A percentile compares a stretch with the other conserved stretches of the same genome.
These are phyloP conservation scores for Ascosphaera apis DNA, from an alignment of 2,329 filamentous ascomycete genomes.

Conservation along the genomic window DNA sequence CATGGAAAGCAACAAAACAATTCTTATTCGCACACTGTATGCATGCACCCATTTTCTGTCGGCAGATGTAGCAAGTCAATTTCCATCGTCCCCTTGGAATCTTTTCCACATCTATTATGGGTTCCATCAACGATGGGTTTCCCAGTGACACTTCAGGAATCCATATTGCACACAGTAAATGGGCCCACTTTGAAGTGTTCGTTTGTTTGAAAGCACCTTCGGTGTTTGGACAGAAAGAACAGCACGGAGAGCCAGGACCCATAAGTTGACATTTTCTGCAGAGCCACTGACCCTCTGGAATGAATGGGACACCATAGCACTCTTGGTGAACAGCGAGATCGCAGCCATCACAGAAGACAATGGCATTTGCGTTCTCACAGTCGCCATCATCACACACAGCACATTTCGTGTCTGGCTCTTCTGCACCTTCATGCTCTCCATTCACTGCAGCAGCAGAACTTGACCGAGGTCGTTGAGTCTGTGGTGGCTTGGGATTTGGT, in stretches of 20 bases:
- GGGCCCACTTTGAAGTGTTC: slow-evolving; percentile 86
- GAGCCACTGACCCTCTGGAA: slow-evolving; percentile 94
- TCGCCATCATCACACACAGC: slow-evolving; percentile 98
- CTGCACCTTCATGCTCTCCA: slow-evolving; percentile 56
- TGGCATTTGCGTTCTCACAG: slow-evolving; percentile 96
- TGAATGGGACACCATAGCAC: slow-evolving; percentile 96
- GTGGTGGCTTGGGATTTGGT: slow-evolving; percentile 83
- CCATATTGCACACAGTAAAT: slow-evolving; percentile 93
- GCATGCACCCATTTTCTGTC: slow-evolving; percentile 92
- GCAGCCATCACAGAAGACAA: slow-evolving; percentile 96
- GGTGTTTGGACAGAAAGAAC: slow-evolving; percentile 94
- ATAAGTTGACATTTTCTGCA: slow-evolving; percentile 93
- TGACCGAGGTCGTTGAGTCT: slow-evolving; percentile 77
- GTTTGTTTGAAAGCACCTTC: slow-evolving; percentile 98
- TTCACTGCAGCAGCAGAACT: slow-evolving; percentile 91
- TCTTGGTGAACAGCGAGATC: slow-evolving; percentile 96
- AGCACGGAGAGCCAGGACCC: slow-evolving; percentile 75
- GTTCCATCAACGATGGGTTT: slow-evolving; percentile 95
- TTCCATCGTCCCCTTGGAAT: slow-evolving; percentile 90
- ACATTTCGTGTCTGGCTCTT: slow-evolving; percentile 93
- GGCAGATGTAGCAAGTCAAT: slow-evolving; percentile 84
- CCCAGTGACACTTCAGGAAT: slow-evolving; percentile 91
- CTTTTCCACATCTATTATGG: slow-evolving; percentile 93
- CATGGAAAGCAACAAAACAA: slow-evolving; percentile 92
- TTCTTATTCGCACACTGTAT: slow-evolving; percentile 97